Evolutionary conservation across 257 asterid species (phyloP).

Genomic region (Scutellaria barbata): DNA sequence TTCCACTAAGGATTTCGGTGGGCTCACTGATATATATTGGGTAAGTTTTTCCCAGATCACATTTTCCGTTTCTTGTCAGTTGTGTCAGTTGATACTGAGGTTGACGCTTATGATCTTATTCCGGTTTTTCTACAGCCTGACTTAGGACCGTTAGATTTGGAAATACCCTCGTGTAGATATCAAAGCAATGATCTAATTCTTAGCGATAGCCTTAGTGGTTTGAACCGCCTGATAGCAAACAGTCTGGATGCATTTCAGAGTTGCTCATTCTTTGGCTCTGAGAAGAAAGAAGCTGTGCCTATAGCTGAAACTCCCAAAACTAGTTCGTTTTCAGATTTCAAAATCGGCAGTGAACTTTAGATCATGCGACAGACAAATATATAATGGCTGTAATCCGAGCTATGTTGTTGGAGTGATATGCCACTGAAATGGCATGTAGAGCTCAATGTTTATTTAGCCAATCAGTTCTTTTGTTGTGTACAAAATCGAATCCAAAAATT

Average conservation of each 20-base stretch:
- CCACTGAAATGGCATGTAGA: neutral
- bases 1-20: conserved; percentile 60
- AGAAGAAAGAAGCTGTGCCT: conserved; percentile 68
- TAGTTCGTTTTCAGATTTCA: conserved; percentile 53
- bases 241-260: conserved; percentile 91
- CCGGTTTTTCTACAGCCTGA: conserved; percentile 67
- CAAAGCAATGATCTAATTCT: conserved; percentile 76
- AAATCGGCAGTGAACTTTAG: conserved; percentile 59
- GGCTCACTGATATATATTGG: conserved; percentile 84
- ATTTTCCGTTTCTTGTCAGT: conserved; percentile 14
- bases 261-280: conserved; percentile 82
- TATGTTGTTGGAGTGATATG: conserved; percentile 29
- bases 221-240: conserved; percentile 85
- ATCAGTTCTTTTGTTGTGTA: conserved; percentile 35
- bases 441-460: conserved; percentile 30
- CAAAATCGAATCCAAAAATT: conserved; percentile 27
- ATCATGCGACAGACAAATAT: conserved; percentile 21
- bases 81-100: neutral
- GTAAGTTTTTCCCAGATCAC: conserved; percentile 49
- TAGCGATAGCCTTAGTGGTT: conserved; percentile 86
- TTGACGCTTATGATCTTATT: conserved; percentile 33
- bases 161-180: conserved; percentile 81
- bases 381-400: conserved; percentile 33
- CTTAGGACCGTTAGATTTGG: conserved; percentile 96
- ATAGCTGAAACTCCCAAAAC: conserved; percentile 59